phyloP scores from a whole-genome alignment of 805 yeast genomes.

The Myxozyma vanderwaltii region DNA sequence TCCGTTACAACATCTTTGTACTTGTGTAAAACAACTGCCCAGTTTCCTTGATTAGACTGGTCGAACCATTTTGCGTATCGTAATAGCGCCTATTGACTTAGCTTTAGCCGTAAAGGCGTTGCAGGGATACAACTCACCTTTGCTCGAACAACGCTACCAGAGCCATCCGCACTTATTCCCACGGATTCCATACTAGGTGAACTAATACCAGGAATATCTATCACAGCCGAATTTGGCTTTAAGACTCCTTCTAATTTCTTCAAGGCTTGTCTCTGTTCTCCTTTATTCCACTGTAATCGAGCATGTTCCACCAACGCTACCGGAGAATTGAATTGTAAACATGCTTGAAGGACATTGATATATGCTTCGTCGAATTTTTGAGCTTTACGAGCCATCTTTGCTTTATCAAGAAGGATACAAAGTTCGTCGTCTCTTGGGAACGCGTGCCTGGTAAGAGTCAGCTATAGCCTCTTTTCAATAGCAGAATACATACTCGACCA shows the following conservation, averaged over 20 bases:
- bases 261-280: constrained; percentile 82
- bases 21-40: constrained; percentile 69
- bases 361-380: constrained; percentile 74
- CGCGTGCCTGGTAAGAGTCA: background rate
- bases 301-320: constrained; percentile 62
- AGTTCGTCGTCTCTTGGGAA: constrained; percentile 46
- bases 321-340: constrained; percentile 41
- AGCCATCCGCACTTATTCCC: background rate
- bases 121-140: constrained; percentile 2
- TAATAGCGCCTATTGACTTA: constrained; percentile 55
- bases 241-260: constrained; percentile 20
- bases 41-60: constrained; percentile 76
- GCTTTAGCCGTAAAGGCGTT: too few relatives aligned
- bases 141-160: constrained; percentile 5
- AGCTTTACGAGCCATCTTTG: constrained; percentile 66
- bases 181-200: background rate
- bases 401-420: constrained; percentile 53
- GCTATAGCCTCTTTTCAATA: background rate
- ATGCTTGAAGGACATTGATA: constrained; percentile 62
- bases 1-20: constrained; percentile 61
- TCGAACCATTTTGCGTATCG: constrained; percentile 89
- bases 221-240: constrained; percentile 23
- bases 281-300: constrained; percentile 83
- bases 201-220: background rate
- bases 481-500: constrained; percentile 32